These are phyloP conservation scores for Sanghuangporus baumii DNA, from an alignment of 1,284 basidiomycete genomes.

Conservation along the genomic window DNA sequence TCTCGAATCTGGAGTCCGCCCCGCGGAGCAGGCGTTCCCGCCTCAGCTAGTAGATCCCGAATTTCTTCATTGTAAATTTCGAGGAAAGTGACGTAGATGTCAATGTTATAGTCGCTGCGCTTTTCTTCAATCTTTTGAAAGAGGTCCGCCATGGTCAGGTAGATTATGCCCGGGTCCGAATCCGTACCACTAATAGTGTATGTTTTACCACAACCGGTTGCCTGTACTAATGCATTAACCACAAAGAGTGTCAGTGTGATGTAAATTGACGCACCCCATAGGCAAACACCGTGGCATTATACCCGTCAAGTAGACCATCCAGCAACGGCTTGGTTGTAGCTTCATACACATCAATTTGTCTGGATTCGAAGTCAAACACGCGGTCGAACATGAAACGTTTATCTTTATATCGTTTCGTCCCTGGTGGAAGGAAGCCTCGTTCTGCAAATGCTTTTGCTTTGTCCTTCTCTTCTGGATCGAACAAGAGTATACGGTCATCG, in stretches of 20 bases:
- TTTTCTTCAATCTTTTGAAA: conserved; percentile 86
- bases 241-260: neutral
- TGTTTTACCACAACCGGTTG: conserved; percentile 96
- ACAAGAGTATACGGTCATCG: conserved; percentile 88
- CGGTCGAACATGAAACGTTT: conserved; percentile 93
- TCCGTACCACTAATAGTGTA: conserved; percentile 94
- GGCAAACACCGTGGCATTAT: conserved; percentile 94
- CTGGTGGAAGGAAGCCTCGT: conserved; percentile 75
- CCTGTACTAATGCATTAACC: conserved; percentile 42
- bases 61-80: conserved; percentile 99
- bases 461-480: conserved; percentile 89
- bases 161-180: conserved; percentile 85
- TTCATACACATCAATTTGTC: conserved; percentile 83
- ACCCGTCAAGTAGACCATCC: conserved; percentile 84
- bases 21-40: conserved; percentile 56
- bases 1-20: conserved; percentile 91
- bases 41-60: conserved; percentile 84
- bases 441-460: conserved; percentile 68
- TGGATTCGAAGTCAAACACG: conserved; percentile 77
- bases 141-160: conserved; percentile 93
- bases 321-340: conserved; percentile 81
- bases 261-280: conserved; percentile 72
- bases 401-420: conserved; percentile 88
- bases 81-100: conserved; percentile 88
- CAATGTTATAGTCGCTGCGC: conserved; percentile 74